Percentiles rank a stretch among this genome's conserved stretches.
phyloP scores from a whole-genome alignment of 2,329 filamentous ascomycete genomes.

The Talaromyces sp. region DNA sequence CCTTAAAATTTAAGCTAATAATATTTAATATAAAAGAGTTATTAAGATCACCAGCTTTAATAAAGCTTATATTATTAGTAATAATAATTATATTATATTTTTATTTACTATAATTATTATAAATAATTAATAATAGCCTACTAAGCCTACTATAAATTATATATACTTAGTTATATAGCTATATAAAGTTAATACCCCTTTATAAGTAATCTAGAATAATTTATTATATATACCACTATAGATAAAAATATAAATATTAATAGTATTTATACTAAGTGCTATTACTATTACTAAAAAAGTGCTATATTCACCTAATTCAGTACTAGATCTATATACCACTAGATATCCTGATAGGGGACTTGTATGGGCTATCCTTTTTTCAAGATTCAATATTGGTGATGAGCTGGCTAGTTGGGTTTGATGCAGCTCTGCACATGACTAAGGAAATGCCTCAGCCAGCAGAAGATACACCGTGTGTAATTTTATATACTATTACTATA shows the following conservation, averaged over 20 bases:
- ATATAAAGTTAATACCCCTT: background rate
- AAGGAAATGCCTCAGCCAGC: conserved; percentile 4
- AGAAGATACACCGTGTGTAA: background rate
- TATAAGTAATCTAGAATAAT: background rate
- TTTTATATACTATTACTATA: background rate
- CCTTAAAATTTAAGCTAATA: background rate
- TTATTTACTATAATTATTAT: background rate
- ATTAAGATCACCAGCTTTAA: background rate
- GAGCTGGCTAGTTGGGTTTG: background rate
- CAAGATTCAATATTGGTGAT: background rate
- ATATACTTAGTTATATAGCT: background rate
- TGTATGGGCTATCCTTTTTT: background rate
- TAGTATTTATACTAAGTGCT: background rate
- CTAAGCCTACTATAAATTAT: background rate
- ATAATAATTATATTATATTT: background rate
- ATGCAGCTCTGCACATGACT: conserved; percentile 6
- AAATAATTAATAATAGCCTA: background rate
- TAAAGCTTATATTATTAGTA: background rate
- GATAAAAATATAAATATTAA: background rate
- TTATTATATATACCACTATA: background rate
- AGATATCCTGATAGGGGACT: background rate
- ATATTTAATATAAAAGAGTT: background rate
- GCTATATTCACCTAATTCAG: background rate
- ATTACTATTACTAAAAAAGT: background rate
- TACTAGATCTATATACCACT: background rate